These are phyloP conservation scores for Colletotrichum navitas DNA, from an alignment of 2,329 filamentous ascomycete genomes.

Conservation along the genomic window DNA sequence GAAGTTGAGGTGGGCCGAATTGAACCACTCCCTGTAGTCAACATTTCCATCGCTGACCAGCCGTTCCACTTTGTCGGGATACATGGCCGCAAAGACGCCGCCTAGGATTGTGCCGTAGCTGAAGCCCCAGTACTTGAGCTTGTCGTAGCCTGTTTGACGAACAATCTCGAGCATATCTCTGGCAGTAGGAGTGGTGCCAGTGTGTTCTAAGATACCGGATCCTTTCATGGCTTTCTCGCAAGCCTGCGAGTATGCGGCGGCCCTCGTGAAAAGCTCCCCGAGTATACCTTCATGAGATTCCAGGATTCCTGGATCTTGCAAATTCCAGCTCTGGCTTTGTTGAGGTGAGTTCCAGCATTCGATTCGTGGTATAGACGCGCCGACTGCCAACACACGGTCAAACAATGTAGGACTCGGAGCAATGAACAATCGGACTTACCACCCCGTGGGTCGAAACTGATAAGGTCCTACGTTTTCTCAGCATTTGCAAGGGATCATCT, in stretches of 20 bases:
- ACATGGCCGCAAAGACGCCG: constrained; percentile 65
- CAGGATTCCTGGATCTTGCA: constrained; percentile 58
- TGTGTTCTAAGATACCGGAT: constrained; percentile 55
- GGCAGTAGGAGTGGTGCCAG: constrained; percentile 59
- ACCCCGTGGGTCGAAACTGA: constrained; percentile 65
- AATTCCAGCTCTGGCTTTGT: constrained; percentile 57
- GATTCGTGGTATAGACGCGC: constrained; percentile 62
- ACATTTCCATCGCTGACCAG: constrained; percentile 67
- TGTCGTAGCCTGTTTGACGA: constrained; percentile 55
- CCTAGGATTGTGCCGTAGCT: constrained; percentile 68
- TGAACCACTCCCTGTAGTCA: constrained; percentile 67
- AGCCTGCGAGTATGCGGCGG: constrained; percentile 55
- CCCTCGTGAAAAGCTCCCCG: constrained; percentile 59
- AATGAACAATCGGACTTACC: constrained; percentile 45
- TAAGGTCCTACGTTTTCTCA: constrained; percentile 56
- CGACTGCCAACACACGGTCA: constrained; percentile 49
- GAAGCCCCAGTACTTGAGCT: constrained; percentile 66
- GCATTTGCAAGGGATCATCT: not conserved
- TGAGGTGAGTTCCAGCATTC: constrained; percentile 63
- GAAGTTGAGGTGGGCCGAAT: constrained; percentile 60
- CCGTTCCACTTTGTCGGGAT: constrained; percentile 63
- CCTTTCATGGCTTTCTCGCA: constrained; percentile 57
- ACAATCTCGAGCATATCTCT: constrained; percentile 63
- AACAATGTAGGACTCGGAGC: not conserved
- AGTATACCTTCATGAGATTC: constrained; percentile 62